Conservation (phyloP, 352 stramenopile species). For the Globisporangium sylvaticum region DNA sequence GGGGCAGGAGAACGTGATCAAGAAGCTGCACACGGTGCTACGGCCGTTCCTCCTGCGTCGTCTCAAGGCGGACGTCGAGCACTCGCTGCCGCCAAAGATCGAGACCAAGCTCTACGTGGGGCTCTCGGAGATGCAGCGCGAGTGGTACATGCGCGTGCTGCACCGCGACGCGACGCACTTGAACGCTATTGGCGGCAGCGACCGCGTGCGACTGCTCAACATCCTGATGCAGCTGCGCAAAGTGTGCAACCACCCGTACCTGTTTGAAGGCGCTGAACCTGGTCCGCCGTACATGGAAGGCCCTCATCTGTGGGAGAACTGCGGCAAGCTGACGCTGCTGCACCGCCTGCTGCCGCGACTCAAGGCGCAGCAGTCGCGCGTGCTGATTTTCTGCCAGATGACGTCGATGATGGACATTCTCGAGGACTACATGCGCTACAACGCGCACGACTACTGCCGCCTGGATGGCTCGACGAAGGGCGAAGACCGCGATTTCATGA, state of each 20-base stretch:
- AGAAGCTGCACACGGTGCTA: slow-evolving; percentile 96
- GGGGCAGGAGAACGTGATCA: slow-evolving; percentile 96
- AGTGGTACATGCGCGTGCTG: slow-evolving; percentile 98
- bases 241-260: slow-evolving; percentile 99
- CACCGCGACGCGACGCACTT: slow-evolving; percentile 94
- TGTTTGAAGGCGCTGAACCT: slow-evolving; percentile 98
- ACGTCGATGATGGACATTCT: slow-evolving; percentile 99
- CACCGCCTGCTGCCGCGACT: slow-evolving; percentile 91
- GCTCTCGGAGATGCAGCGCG: slow-evolving; percentile 96
- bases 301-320: slow-evolving; percentile 97
- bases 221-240: slow-evolving; percentile 99
- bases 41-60: slow-evolving; percentile 97
- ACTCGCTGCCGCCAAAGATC: slow-evolving; percentile 95
- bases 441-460: slow-evolving; percentile 81
- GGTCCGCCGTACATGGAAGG: slow-evolving; percentile 96
- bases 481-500: slow-evolving; percentile 86
- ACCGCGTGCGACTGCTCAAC: slow-evolving; percentile 95
- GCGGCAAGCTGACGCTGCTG: slow-evolving; percentile 97
- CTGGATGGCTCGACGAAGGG: slow-evolving; percentile 83
- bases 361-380: slow-evolving; percentile 83
- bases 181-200: slow-evolving; percentile 96
- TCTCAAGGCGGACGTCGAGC: slow-evolving; percentile 98
- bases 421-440: slow-evolving; percentile 97
- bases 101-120: slow-evolving; percentile 99
- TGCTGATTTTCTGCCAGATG: slow-evolving; percentile 99